Conservation (phyloP, 148 eudicot genomes). For the Silene conica region DNA sequence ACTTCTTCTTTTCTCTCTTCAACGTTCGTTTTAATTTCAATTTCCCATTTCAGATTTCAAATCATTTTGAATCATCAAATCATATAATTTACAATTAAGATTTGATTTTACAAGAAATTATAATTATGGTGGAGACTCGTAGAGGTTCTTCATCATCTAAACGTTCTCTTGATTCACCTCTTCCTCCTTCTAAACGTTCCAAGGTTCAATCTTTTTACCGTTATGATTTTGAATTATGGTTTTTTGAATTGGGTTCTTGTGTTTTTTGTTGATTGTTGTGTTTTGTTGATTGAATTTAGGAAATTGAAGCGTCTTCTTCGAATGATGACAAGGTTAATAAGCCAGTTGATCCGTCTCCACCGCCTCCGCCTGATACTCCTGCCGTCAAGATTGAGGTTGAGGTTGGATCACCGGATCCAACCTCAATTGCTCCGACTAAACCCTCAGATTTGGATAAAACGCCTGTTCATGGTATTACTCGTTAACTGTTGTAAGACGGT, state of each 20-base stretch:
- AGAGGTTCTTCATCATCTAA: slow-evolving; percentile 75
- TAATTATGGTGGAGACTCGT: slow-evolving; percentile 74
- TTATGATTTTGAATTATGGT: neutral
- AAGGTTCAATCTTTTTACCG: slow-evolving; percentile 37
- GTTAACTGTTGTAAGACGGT: too few species aligned
- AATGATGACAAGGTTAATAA: slow-evolving; percentile 39
- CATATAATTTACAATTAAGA: neutral
- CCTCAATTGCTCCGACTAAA: slow-evolving; percentile 23
- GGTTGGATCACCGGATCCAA: slow-evolving; percentile 60
- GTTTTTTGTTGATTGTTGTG: neutral
- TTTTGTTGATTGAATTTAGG: slow-evolving; percentile 25
- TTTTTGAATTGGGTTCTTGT: neutral
- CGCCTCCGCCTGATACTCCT: neutral
- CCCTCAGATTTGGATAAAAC: slow-evolving; percentile 45
- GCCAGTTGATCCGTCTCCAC: slow-evolving; percentile 3
- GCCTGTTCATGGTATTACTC: slow-evolving; percentile 30
- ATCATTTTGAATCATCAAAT: neutral
- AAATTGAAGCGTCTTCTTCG: slow-evolving; percentile 59
- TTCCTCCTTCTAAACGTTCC: slow-evolving; percentile 56
- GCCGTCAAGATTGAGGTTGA: slow-evolving; percentile 25
- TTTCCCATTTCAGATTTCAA: neutral
- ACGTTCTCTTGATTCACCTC: slow-evolving; percentile 54
- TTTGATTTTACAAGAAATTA: neutral
- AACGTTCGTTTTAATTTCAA: neutral
- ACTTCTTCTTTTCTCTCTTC: neutral